Evolutionary conservation across 257 asterid genomes (phyloP).

Genomic region (Solanum piurae): DNA sequence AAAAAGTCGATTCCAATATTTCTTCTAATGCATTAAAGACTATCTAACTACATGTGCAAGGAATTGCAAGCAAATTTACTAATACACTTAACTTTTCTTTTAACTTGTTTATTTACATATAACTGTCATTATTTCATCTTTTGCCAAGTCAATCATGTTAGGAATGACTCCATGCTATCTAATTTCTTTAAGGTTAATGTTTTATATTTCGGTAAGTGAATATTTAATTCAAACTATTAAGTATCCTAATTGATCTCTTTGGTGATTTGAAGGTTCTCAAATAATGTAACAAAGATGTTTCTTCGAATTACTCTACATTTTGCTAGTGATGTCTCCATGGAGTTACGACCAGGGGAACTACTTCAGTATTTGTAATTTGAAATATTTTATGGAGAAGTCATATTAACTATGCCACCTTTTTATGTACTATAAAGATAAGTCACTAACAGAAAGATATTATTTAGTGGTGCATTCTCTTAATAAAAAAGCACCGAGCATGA

Average conservation of each 20-base stretch:
- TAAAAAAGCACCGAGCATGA: constrained; percentile 38
- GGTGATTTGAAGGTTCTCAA: not conserved
- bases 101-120: constrained; percentile 3
- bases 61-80: not conserved
- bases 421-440: not conserved
- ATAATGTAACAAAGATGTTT: constrained; percentile 22
- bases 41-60: not conserved
- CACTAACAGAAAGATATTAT: constrained; percentile 48
- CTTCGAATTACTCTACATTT: constrained; percentile 42
- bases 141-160: constrained; percentile 28
- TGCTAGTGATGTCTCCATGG: constrained; percentile 59
- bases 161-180: constrained; percentile 54
- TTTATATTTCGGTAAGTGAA: not conserved
- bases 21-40: not conserved
- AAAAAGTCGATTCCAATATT: not conserved
- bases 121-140: constrained; percentile 29
- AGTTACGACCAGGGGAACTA: constrained; percentile 47
- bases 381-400: not conserved
- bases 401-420: not conserved
- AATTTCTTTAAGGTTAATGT: constrained; percentile 36
- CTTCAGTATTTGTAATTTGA: constrained; percentile 14
- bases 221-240: not conserved
- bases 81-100: not conserved
- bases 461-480: constrained; percentile 77
- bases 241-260: not conserved